Evolutionary conservation across 192 early-diverging fungal genomes (phyloP).

Genomic region (Thamnidium elegans): DNA sequence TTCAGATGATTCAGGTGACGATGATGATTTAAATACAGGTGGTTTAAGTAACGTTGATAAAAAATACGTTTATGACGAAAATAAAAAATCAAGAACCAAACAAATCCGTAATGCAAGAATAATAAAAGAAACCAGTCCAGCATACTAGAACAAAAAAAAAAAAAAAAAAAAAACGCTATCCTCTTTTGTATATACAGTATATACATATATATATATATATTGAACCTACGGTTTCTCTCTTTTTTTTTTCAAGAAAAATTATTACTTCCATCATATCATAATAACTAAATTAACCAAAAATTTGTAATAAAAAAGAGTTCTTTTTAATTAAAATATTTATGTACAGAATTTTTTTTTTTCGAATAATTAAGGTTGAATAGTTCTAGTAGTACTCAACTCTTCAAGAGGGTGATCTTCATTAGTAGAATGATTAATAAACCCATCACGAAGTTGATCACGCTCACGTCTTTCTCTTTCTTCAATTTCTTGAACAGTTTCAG

Average conservation of each 20-base stretch:
- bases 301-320: too few relatives aligned
- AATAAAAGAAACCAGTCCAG: slow-evolving; percentile 1
- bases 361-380: background rate
- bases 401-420: slow-evolving; percentile 11
- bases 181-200: too few relatives aligned
- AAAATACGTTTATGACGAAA: slow-evolving; percentile 17
- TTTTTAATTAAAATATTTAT: too few relatives aligned
- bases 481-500: slow-evolving; percentile 6
- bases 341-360: too few relatives aligned
- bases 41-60: slow-evolving; percentile 20
- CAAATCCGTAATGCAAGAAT: slow-evolving; percentile 15
- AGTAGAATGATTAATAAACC: slow-evolving; percentile 1
- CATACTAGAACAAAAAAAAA: too few relatives aligned
- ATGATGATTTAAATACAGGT: slow-evolving; percentile 1
- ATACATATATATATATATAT: too few relatives aligned
- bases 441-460: slow-evolving; percentile 21
- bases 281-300: too few relatives aligned
- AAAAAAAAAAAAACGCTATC: too few relatives aligned
- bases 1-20: slow-evolving; percentile 7
- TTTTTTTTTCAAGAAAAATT: too few relatives aligned
- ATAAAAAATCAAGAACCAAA: slow-evolving; percentile 16
- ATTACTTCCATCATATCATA: too few relatives aligned
- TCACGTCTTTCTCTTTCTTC: slow-evolving; percentile 12
- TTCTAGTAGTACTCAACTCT: background rate
- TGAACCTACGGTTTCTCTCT: too few relatives aligned